Conservation (phyloP, 1,139 yeast species). For the Yamadazyma taylorii region DNA sequence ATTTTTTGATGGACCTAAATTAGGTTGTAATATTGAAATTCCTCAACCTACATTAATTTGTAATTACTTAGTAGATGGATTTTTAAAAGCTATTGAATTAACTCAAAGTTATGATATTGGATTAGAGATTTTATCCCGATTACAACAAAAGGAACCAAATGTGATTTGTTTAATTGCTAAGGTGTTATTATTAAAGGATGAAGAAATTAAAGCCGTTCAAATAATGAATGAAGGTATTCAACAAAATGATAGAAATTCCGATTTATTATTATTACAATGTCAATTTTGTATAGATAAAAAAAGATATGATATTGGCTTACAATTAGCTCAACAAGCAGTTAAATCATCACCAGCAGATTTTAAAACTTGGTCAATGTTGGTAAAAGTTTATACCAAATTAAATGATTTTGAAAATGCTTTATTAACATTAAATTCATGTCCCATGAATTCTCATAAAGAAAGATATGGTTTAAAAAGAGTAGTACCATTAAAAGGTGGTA, state of each 20-base stretch:
- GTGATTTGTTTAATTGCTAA: constrained; percentile 58
- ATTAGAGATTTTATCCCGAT: constrained; percentile 48
- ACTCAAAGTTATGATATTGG: constrained; percentile 67
- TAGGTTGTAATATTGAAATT: constrained; percentile 67
- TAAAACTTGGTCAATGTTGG: constrained; percentile 76
- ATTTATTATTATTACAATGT: constrained; percentile 61
- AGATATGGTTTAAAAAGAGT: constrained; percentile 56
- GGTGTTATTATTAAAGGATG: constrained; percentile 57
- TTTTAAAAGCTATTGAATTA: constrained; percentile 61
- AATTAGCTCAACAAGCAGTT: constrained; percentile 72
- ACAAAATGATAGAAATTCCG: constrained; percentile 62
- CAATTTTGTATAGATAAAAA: constrained; percentile 67
- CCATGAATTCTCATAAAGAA: constrained; percentile 78
- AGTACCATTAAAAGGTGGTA: constrained; percentile 54
- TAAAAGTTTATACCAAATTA: constrained; percentile 66
- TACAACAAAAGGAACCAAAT: constrained; percentile 44
- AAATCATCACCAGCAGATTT: constrained; percentile 84
- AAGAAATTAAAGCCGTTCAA: constrained; percentile 77
- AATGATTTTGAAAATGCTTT: constrained; percentile 77
- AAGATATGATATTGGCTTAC: constrained; percentile 70
- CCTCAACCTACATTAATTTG: constrained; percentile 69
- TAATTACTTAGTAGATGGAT: constrained; percentile 77
- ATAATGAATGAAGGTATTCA: constrained; percentile 61
- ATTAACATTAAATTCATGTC: constrained; percentile 84
- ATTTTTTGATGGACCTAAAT: constrained; percentile 63